A percentile compares a stretch with the other conserved stretches of the same genome.
Conservation (phyloP, 371 early-diverging fungal species). For the Chytridium lagenaria region DNA sequence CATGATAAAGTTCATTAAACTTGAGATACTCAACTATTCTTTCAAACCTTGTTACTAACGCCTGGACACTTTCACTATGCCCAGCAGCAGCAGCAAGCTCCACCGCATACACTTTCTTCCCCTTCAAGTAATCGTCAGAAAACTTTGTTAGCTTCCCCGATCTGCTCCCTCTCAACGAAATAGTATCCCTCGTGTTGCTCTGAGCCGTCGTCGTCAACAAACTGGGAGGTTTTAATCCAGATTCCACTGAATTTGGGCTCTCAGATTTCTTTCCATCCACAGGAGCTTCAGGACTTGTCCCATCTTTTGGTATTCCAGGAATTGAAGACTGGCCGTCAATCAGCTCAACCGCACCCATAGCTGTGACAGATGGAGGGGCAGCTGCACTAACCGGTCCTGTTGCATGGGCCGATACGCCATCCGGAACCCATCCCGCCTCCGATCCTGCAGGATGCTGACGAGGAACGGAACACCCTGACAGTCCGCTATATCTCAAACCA, state of each 20-base stretch:
- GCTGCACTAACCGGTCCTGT: too few relatives aligned
- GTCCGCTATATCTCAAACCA: neutral
- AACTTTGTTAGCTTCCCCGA: slow-evolving; percentile 7
- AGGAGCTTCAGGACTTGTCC: too few relatives aligned
- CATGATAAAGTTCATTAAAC: too few relatives aligned
- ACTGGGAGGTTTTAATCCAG: neutral
- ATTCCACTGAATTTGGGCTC: neutral
- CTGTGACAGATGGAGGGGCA: too few relatives aligned
- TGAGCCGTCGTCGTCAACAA: too few relatives aligned
- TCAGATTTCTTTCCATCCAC: neutral
- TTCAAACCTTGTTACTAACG: slow-evolving; percentile 39
- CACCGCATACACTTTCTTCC: slow-evolving; percentile 40
- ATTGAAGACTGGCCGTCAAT: too few relatives aligned
- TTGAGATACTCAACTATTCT: too few relatives aligned
- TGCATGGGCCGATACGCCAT: too few relatives aligned
- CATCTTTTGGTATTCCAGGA: too few relatives aligned
- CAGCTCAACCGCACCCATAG: too few relatives aligned
- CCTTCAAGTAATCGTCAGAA: slow-evolving; percentile 32
- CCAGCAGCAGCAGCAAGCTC: slow-evolving; percentile 49
- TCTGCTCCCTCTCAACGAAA: neutral
- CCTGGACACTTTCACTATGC: slow-evolving; percentile 33
- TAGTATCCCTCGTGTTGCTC: neutral
- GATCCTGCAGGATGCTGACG: slow-evolving; percentile 10
- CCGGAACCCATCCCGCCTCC: neutral
- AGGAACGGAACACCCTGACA: neutral